Base-by-base conservation (phyloP, 164 flowering plant genomes). In the Amborella trichopoda region DNA sequence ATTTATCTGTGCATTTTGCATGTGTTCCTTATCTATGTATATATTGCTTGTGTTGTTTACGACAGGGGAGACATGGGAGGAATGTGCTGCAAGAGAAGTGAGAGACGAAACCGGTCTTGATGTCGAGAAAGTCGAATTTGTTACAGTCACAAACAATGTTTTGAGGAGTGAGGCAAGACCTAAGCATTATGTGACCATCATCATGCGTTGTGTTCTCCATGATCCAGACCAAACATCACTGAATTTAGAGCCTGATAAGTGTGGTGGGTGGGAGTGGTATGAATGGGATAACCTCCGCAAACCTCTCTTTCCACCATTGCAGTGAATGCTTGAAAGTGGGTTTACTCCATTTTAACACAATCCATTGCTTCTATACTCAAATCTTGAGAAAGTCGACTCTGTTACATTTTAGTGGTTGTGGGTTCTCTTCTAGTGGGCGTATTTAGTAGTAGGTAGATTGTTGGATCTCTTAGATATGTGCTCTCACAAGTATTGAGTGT, bases 181-280 rank as follows among this genome's bases (percentile, higher is more conserved):
- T 0, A 60, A 54, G 0, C 85, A 81, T 32, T 74, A 81, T 11
- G 76, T 78, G 22, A 63, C 65, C 6, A 44, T 81, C 17, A 67
- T 70, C 47, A 33, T 85, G 65, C 66, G 87, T 0, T 68, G 79
- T 1, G 46, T 28, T 4, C 26, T 65, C 61, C 64, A 43, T 0
- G 81, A 83, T 54, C 61, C 69, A 0, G 11, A 52, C 12, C 82
- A 76, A 45, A 28, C 18, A 38, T 83, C 95, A 1, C 56, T 65
- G 44, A 85, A 75, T 50, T 39, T 71, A 0, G 95, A 90, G 69
- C 95, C 93, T 0, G 57, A 73, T 18, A 81, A 81, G 56, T 89
- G 97, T 42, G 65, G 54, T n/a, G 88, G 95, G 2, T 89, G 97
- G 97, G 86, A 68, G 44, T 85, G 97, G 97, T 79, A 71, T 43